Percentiles rank a stretch among this genome's conserved stretches.
Evolutionary conservation across 2,329 filamentous ascomycete species (phyloP).

Genomic region (Microsporum ferrugineum): DNA sequence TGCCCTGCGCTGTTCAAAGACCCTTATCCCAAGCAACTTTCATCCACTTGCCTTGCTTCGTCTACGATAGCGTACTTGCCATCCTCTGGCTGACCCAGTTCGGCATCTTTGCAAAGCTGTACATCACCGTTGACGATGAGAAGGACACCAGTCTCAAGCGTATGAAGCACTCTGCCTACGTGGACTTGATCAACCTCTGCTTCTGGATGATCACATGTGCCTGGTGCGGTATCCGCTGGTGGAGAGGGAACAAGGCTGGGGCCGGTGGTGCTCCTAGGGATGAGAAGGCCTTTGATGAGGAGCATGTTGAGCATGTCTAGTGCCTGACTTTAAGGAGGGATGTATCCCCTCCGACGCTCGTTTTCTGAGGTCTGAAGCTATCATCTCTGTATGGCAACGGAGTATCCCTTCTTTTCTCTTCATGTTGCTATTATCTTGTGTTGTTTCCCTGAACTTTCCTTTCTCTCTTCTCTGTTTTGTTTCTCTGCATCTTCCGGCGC

Average conservation of each 20-base stretch:
- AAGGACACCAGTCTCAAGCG: conserved; percentile 49
- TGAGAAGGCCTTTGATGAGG: conserved; percentile 8
- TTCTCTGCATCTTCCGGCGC: neutral
- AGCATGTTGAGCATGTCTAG: conserved; percentile 3
- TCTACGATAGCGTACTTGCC: conserved; percentile 61
- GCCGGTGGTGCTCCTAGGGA: conserved; percentile 10
- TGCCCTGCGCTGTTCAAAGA: conserved; percentile 39
- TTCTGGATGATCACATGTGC: conserved; percentile 59
- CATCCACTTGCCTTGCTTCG: conserved; percentile 38
- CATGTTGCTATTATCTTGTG: neutral
- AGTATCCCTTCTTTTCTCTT: neutral
- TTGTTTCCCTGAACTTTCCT: neutral
- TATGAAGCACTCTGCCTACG: conserved; percentile 82
- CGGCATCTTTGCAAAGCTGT: conserved; percentile 72
- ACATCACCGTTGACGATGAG: conserved; percentile 42
- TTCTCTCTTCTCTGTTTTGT: neutral
- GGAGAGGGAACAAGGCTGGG: conserved; percentile 18
- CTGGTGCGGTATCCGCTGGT: conserved; percentile 28
- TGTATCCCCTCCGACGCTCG: neutral
- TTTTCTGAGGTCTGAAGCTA: neutral
- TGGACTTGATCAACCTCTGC: conserved; percentile 62
- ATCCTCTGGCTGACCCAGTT: conserved; percentile 73
- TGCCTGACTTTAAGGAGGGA: neutral
- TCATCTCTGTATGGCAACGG: neutral
- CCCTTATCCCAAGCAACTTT: conserved; percentile 22